Conservation (phyloP, 2,329 filamentous ascomycete species). For the Rhexocercosporidium sp. region DNA sequence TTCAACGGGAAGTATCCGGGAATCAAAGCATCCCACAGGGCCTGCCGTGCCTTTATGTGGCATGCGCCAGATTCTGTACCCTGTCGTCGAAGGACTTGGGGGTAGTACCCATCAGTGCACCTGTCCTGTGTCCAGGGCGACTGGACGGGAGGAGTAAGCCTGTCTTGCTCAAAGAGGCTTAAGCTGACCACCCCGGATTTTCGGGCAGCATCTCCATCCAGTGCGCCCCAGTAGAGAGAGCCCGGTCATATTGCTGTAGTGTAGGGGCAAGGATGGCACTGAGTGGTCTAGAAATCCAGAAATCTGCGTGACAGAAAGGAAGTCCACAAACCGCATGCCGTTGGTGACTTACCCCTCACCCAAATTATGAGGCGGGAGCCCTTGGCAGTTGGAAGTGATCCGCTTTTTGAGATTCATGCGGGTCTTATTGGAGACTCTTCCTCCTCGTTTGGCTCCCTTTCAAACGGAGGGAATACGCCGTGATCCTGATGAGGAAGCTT, state of each 20-base stretch:
- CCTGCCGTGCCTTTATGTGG: conserved; percentile 30
- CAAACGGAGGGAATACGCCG: not conserved
- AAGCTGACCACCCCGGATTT: conserved; percentile 31
- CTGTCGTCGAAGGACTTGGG: conserved; percentile 16
- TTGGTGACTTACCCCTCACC: conserved; percentile 7
- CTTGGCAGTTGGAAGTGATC: conserved; percentile 13
- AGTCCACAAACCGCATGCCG: conserved; percentile 15
- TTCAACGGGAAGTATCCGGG: conserved; percentile 17
- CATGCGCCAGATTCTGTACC: conserved; percentile 22
- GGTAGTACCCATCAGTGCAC: conserved; percentile 15
- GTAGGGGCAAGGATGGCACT: not conserved
- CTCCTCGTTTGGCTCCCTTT: conserved; percentile 1
- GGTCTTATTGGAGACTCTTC: not conserved
- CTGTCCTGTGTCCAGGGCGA: conserved; percentile 7
- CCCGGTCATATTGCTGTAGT: not conserved
- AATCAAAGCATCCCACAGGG: conserved; percentile 19
- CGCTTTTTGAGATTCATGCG: conserved; percentile 4
- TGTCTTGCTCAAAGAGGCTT: conserved; percentile 21
- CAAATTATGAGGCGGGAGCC: not conserved
- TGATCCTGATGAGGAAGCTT: conserved; percentile 5
- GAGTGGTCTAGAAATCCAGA: not conserved
- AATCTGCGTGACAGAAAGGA: not conserved
- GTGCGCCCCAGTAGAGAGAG: conserved; percentile 3
- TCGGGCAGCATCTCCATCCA: conserved; percentile 30
- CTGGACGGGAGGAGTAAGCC: conserved; percentile 14